phyloP scores from a whole-genome alignment of 768 basidiomycete species.

The Gloeopeniophorella convolvens region DNA sequence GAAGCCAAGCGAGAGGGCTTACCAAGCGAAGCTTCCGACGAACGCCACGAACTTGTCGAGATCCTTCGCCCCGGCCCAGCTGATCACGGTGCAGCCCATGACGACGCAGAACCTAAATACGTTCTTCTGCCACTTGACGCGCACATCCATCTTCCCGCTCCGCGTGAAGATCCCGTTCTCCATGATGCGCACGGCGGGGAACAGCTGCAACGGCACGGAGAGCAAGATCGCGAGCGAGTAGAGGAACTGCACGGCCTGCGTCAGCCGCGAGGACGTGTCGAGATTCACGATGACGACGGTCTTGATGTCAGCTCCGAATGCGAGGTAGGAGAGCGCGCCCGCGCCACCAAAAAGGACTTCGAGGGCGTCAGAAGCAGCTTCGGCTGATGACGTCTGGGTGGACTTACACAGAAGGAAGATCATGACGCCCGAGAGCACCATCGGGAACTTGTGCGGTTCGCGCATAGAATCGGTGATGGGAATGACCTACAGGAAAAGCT shows the following conservation, averaged over 20 bases:
- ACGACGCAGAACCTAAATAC: conserved; percentile 72
- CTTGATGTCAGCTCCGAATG: conserved; percentile 82
- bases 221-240: conserved; percentile 91
- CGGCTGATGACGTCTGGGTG: neutral
- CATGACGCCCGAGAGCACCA: conserved; percentile 87
- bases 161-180: conserved; percentile 90
- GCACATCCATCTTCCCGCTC: conserved; percentile 73
- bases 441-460: conserved; percentile 90
- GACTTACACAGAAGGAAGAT: conserved; percentile 62
- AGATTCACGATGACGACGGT: conserved; percentile 95
- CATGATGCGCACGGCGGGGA: conserved; percentile 96
- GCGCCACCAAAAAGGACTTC: conserved; percentile 82
- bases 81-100: conserved; percentile 73
- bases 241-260: conserved; percentile 84
- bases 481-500: conserved; percentile 49
- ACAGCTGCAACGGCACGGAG: conserved; percentile 90
- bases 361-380: neutral
- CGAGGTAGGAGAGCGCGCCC: conserved; percentile 78
- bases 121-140: conserved; percentile 97
- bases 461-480: conserved; percentile 97
- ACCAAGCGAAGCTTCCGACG: conserved; percentile 94
- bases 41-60: conserved; percentile 95
- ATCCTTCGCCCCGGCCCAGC: conserved; percentile 78
- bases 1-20: too few relatives aligned
- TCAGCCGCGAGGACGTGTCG: conserved; percentile 73